Percentiles rank a stretch among this genome's conserved stretches.
These are phyloP conservation scores for Aspergillus nanangensis DNA, from an alignment of 495 filamentous ascomycete species.

Conservation along the genomic window DNA sequence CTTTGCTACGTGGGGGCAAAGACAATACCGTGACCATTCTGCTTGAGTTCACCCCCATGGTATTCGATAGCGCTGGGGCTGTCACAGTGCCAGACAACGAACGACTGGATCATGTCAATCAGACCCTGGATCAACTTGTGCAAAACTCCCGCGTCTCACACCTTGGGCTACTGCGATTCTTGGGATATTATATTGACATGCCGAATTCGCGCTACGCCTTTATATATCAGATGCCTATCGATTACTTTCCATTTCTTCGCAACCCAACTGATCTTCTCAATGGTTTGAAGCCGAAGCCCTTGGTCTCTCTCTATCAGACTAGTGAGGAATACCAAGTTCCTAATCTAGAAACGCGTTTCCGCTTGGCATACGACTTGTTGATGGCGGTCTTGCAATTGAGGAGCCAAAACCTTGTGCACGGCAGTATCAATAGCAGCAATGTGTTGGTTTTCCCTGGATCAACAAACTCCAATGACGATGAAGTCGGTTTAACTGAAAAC, in stretches of 20 bases:
- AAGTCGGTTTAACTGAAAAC: constrained; percentile 42
- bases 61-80: constrained; percentile 28
- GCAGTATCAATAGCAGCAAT: constrained; percentile 75
- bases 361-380: constrained; percentile 73
- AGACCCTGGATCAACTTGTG: constrained; percentile 40
- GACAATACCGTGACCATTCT: constrained; percentile 40
- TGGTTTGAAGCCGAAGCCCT: constrained; percentile 37
- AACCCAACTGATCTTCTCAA: constrained; percentile 41
- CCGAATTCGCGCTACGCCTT: constrained; percentile 72
- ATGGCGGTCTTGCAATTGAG: constrained; percentile 74
- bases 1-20: constrained; percentile 28
- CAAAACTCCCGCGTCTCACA: constrained; percentile 53
- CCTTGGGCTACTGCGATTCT: constrained; percentile 61
- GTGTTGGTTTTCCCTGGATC: constrained; percentile 68
- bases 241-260: constrained; percentile 42
- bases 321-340: constrained; percentile 45
- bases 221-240: constrained; percentile 75
- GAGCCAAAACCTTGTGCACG: constrained; percentile 70
- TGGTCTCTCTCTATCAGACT: constrained; percentile 46
- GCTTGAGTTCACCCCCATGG: constrained; percentile 44
- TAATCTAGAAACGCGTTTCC: constrained; percentile 74
- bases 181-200: constrained; percentile 85
- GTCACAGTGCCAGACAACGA: constrained; percentile 20
- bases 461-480: constrained; percentile 34
- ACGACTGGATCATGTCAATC: constrained; percentile 36